Percentiles rank a stretch among this genome's conserved stretches.
Evolutionary conservation across 257 asterid genomes (phyloP).

Genomic region (Solanum gracilifrons): DNA sequence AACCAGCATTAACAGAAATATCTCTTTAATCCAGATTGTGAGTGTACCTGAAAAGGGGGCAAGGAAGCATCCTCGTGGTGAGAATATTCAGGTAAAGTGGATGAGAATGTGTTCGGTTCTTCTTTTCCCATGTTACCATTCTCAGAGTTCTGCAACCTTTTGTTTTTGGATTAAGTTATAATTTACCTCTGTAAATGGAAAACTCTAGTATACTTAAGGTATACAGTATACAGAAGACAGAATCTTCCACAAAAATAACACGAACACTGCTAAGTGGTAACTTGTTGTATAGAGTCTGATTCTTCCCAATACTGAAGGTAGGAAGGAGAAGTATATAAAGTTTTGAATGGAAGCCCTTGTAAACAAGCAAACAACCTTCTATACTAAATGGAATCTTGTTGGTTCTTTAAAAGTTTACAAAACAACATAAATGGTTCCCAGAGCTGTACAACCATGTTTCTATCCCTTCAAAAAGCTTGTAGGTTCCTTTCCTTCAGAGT

Average conservation of each 20-base stretch:
- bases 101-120: constrained; percentile 3
- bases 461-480: background rate
- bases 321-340: background rate
- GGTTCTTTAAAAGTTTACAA: background rate
- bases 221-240: background rate
- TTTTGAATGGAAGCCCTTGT: background rate
- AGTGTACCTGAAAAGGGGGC: constrained; percentile 96
- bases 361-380: background rate
- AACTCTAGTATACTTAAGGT: background rate
- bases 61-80: constrained; percentile 92
- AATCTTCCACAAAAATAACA: background rate
- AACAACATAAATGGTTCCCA: background rate
- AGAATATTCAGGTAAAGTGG: constrained; percentile 62
- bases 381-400: background rate
- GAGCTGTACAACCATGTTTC: background rate
- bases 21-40: constrained; percentile 50
- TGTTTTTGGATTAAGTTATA: background rate
- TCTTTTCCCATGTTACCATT: background rate
- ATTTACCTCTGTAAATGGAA: background rate
- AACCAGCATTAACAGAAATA: background rate
- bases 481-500: background rate
- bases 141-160: background rate
- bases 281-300: background rate
- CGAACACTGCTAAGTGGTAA: background rate
- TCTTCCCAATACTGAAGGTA: background rate